Evolutionary conservation across 306 rosid species (phyloP).

Genomic region (Castanea crenata): DNA sequence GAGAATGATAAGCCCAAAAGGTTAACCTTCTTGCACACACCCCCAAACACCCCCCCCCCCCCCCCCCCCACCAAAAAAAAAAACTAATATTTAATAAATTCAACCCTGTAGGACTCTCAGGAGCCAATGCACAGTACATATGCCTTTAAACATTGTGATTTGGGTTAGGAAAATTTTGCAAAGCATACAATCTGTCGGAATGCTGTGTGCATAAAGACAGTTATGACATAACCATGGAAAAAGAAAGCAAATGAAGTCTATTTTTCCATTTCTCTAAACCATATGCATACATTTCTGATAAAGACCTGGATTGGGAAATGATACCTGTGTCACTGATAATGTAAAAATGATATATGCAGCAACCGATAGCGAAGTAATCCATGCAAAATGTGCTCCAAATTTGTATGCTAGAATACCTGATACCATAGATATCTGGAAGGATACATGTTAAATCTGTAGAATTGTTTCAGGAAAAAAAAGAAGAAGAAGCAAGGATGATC

Average conservation of each 20-base stretch:
- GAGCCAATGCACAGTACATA: background rate
- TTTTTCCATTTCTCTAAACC: background rate
- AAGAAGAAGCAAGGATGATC: constrained; percentile 33
- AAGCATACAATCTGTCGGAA: background rate
- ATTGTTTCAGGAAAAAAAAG: constrained; percentile 28
- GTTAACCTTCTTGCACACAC: background rate
- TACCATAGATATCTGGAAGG: constrained; percentile 95
- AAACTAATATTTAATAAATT: background rate
- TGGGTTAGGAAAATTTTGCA: background rate
- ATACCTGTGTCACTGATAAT: constrained; percentile 86
- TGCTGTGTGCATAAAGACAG: background rate
- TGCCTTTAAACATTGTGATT: background rate
- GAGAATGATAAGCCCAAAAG: constrained; percentile 1
- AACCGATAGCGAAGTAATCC: constrained; percentile 93
- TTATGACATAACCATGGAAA: background rate
- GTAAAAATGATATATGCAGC: constrained; percentile 86
- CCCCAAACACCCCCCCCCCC: background rate
- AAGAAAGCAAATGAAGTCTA: constrained; percentile 11
- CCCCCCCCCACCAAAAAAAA: background rate
- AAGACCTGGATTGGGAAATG: constrained; percentile 16
- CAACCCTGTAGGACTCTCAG: background rate
- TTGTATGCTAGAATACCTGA: constrained; percentile 97
- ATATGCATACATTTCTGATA: background rate
- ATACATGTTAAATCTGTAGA: constrained; percentile 59
- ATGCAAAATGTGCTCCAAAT: constrained; percentile 93